Evolutionary conservation across 2,329 filamentous ascomycete genomes (phyloP).

Genomic region (Colletotrichum cordylinicola): DNA sequence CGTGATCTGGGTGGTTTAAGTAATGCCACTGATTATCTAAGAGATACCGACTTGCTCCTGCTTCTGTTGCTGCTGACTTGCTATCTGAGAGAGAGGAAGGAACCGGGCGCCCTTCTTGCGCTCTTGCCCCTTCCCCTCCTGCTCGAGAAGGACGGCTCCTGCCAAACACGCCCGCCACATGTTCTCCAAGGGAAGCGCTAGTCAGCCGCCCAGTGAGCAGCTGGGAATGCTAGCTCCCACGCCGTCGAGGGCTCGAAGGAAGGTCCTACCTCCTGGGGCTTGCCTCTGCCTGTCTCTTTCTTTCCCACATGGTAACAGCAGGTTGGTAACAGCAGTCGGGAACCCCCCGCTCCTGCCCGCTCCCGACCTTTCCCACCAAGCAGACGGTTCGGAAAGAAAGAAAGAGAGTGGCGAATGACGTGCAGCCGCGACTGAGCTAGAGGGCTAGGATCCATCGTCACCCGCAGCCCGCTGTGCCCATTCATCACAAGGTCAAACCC

Average conservation of each 20-base stretch:
- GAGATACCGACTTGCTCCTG: not conserved
- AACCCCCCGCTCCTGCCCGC: not conserved
- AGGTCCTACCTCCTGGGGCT: not conserved
- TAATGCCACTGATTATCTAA: constrained; percentile 16
- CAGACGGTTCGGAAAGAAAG: not conserved
- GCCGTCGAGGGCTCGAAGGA: not conserved
- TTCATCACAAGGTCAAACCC: not conserved
- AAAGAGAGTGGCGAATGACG: not conserved
- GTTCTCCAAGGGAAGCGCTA: not conserved
- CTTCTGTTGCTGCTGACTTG: not conserved
- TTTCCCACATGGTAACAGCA: not conserved
- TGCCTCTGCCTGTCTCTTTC: not conserved
- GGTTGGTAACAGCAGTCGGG: not conserved
- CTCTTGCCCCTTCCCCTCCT: not conserved
- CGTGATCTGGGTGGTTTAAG: constrained; percentile 1
- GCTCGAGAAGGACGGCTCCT: not conserved
- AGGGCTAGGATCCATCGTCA: not conserved
- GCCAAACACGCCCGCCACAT: not conserved
- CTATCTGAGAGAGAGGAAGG: not conserved
- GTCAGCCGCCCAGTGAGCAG: not conserved
- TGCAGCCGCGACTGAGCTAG: not conserved
- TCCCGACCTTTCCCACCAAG: not conserved
- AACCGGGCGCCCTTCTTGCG: not conserved
- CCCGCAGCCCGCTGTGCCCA: not conserved
- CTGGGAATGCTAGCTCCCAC: not conserved